phyloP scores from a whole-genome alignment of 495 filamentous ascomycete species.

The Chaetomium fimeti region DNA sequence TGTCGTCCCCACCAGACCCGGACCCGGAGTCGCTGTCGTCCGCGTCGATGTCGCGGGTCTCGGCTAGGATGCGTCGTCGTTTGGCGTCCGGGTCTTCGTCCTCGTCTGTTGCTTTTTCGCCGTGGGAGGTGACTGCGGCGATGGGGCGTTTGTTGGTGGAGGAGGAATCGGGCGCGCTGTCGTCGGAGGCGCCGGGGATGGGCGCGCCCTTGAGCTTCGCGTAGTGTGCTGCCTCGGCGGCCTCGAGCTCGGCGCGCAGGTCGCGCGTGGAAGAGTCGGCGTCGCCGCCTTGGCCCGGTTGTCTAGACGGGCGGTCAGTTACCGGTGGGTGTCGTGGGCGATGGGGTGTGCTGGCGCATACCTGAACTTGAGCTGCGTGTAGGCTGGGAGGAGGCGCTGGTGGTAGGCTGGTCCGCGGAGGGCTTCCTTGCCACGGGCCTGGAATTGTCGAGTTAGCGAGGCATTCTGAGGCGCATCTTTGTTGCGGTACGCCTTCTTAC shows the following conservation, averaged over 20 bases:
- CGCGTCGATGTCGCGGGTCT: constrained; percentile 85
- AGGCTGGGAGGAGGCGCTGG: constrained; percentile 88
- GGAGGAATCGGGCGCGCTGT: constrained; percentile 29
- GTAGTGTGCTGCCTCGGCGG: constrained; percentile 83
- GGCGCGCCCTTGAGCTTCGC: constrained; percentile 72
- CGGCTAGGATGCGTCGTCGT: constrained; percentile 80
- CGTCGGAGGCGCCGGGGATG: constrained; percentile 32
- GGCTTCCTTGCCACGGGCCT: constrained; percentile 94
- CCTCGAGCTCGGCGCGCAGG: constrained; percentile 84
- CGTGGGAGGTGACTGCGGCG: constrained; percentile 44
- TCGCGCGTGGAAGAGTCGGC: constrained; percentile 73
- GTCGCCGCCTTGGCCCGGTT: constrained; percentile 86
- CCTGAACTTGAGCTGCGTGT: constrained; percentile 87
- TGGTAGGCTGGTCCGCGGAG: constrained; percentile 93
- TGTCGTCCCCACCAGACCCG: constrained; percentile 48
- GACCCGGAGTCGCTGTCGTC: constrained; percentile 69
- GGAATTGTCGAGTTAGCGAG: constrained; percentile 27
- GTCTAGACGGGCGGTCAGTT: constrained; percentile 44
- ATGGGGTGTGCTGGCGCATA: constrained; percentile 34
- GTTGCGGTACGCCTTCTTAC: constrained; percentile 45
- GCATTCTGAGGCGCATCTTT: not conserved
- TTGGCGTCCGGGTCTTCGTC: constrained; percentile 81
- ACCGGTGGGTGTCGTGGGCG: not conserved
- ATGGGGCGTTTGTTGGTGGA: constrained; percentile 65
- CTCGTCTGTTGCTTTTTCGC: constrained; percentile 31